phyloP scores from a whole-genome alignment of 805 yeast genomes.

The Debaryomyces prosopidis region DNA sequence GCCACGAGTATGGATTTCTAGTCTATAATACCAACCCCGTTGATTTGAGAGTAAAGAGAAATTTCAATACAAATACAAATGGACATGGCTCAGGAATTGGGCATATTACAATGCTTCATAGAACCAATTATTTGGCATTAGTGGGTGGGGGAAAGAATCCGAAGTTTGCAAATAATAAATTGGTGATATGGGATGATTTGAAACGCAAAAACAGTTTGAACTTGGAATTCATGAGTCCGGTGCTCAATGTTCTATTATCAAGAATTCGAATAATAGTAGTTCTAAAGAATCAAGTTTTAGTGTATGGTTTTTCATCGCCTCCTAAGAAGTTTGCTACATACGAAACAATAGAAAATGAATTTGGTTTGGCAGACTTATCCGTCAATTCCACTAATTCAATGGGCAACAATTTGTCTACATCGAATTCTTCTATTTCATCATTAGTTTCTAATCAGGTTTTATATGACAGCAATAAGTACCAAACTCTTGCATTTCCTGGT shows the following conservation, averaged over 20 bases:
- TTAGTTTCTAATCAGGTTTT: conserved; percentile 7
- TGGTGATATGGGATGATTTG: conserved; percentile 90
- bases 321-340: conserved; percentile 65
- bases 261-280: conserved; percentile 76
- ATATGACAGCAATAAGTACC: conserved; percentile 29
- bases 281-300: conserved; percentile 61
- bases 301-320: conserved; percentile 79
- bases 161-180: conserved; percentile 72
- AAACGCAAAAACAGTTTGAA: conserved; percentile 71
- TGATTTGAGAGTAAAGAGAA: conserved; percentile 67
- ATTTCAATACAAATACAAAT: conserved; percentile 32
- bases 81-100: conserved; percentile 63
- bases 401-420: not conserved
- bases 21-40: conserved; percentile 89
- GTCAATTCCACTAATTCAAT: conserved; percentile 20
- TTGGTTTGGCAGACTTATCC: conserved; percentile 63
- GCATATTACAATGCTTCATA: conserved; percentile 74
- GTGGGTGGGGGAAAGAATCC: conserved; percentile 90
- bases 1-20: conserved; percentile 77
- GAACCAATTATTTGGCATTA: conserved; percentile 87
- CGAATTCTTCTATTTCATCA: conserved; percentile 5
- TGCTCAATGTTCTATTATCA: conserved; percentile 72
- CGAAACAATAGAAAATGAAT: conserved; percentile 64
- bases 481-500: conserved; percentile 77
- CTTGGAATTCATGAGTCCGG: conserved; percentile 75